A percentile compares a stretch with the other conserved stretches of the same genome.
Evolutionary conservation across 129 eudicot genomes (phyloP).

Genomic region (Centaurea solstitialis): DNA sequence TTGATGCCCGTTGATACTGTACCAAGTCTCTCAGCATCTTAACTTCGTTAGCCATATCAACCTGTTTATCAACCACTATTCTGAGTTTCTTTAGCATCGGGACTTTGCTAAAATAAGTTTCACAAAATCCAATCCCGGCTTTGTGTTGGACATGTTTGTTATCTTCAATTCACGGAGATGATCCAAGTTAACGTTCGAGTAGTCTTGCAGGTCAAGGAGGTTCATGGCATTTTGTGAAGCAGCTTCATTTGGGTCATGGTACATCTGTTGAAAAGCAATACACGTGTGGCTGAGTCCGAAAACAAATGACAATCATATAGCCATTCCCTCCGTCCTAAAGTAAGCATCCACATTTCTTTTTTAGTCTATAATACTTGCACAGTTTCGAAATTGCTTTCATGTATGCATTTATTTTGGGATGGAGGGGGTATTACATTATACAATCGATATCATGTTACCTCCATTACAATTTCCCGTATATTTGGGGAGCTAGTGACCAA

Average conservation of each 20-base stretch:
- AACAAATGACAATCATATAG: neutral
- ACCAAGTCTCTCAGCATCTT: slow-evolving; percentile 7
- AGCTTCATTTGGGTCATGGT: neutral
- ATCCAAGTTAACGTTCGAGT: neutral
- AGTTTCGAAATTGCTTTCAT: too few species aligned
- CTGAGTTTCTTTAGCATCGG: slow-evolving; percentile 13
- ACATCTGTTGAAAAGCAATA: neutral
- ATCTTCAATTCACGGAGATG: slow-evolving; percentile 18
- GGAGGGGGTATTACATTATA: neutral
- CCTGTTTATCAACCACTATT: neutral
- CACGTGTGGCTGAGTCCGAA: neutral
- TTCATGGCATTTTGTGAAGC: neutral
- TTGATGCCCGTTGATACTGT: neutral
- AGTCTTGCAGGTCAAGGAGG: neutral
- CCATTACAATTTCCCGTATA: slow-evolving; percentile 1
- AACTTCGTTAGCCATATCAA: neutral
- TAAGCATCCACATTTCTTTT: too few species aligned
- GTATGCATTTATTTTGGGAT: too few species aligned
- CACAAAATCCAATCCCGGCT: slow-evolving; percentile 16
- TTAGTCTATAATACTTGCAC: too few species aligned
- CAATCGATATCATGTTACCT: neutral
- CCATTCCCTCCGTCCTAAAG: too few species aligned
- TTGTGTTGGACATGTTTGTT: neutral
- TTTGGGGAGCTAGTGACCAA: slow-evolving; percentile 11
- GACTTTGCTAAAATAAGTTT: slow-evolving; percentile 19